Base-by-base conservation (phyloP, 2,329 filamentous ascomycete genomes). In the Ophioceras dolichostomum region DNA sequence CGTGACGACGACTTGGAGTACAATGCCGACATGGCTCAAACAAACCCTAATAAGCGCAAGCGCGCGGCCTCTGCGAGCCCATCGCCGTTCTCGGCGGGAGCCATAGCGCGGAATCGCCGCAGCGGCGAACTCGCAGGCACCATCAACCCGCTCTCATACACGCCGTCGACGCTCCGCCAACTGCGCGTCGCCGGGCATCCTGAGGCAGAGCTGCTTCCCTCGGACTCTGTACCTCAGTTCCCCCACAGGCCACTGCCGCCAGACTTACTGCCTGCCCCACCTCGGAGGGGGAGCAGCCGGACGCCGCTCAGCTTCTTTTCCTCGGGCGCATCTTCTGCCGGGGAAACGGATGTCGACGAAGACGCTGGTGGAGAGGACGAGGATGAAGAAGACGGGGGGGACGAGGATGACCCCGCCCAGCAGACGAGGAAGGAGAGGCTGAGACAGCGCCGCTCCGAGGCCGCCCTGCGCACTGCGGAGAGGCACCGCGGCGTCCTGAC, bases 401-500 rank as follows among this genome's bases (percentile, higher is more conserved):
- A 38, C 22, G 39, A 43, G 22, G 43, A 43, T 16, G 14, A 34
- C 10, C 33, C 46, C 43, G 20, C 47, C 37, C 32, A 47, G 46
- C 43, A 43, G 12, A 41, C 45, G 17, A 19, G 30, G 12, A 38
- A 39, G n/a, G 43, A 13, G 31, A 39, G 19, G 38, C 38, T 20
- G 17, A 39, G 43, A 41, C 53, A 40, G 49, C 68, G 39, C 62
- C 62, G 42, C 53, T 66, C 37, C 2, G 32, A 33, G 37, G 45
- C 20, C 22, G 28, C 28, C 35, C 41, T 35, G 30, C 40, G 41
- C 8, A 45, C 43, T 4, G 47, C 53, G 33, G 47, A 48, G 34
- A 63, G 61, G 14, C 79, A 88, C 57, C 57, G 89, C 5, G 67
- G 72, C 39, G 72, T 79, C 10, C 59, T 94, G 39, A 76, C 76